These are phyloP conservation scores for Ogataea corticis DNA, from an alignment of 805 yeast genomes.

Conservation along the genomic window DNA sequence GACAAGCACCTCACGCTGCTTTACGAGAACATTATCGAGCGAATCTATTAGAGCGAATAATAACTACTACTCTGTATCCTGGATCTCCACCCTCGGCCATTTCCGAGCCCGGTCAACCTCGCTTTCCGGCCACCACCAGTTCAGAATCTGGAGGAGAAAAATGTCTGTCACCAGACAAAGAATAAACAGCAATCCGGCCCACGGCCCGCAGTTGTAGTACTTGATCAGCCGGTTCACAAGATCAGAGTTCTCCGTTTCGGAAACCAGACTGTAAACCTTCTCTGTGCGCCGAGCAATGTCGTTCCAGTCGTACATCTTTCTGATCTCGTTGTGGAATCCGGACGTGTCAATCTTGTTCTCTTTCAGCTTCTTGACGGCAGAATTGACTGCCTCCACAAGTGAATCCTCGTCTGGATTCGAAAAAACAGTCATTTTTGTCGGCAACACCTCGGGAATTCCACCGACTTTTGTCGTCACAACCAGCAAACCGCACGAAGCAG, in stretches of 20 bases:
- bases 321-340: slow-evolving; percentile 74
- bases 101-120: slow-evolving; percentile 74
- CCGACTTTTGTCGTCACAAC: slow-evolving; percentile 97
- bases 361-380: slow-evolving; percentile 66
- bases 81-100: slow-evolving; percentile 58
- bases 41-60: slow-evolving; percentile 1
- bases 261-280: slow-evolving; percentile 61
- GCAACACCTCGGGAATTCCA: slow-evolving; percentile 96
- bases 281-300: slow-evolving; percentile 88
- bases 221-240: slow-evolving; percentile 59
- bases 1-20: neutral
- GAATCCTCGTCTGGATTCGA: slow-evolving; percentile 88
- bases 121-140: slow-evolving; percentile 66
- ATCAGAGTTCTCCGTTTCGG: slow-evolving; percentile 29
- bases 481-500: slow-evolving; percentile 91
- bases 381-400: slow-evolving; percentile 64
- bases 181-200: slow-evolving; percentile 85
- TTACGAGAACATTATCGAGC: neutral
- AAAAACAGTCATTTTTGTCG: slow-evolving; percentile 88
- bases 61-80: neutral
- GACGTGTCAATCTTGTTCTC: slow-evolving; percentile 66
- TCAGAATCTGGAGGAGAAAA: slow-evolving; percentile 60
- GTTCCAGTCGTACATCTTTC: slow-evolving; percentile 86
- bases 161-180: slow-evolving; percentile 81
- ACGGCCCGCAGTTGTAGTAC: slow-evolving; percentile 69